Percentiles rank a stretch among this genome's conserved stretches.
These are phyloP conservation scores for Pichia norvegensis DNA, from an alignment of 1,139 yeast species.

Conservation along the genomic window DNA sequence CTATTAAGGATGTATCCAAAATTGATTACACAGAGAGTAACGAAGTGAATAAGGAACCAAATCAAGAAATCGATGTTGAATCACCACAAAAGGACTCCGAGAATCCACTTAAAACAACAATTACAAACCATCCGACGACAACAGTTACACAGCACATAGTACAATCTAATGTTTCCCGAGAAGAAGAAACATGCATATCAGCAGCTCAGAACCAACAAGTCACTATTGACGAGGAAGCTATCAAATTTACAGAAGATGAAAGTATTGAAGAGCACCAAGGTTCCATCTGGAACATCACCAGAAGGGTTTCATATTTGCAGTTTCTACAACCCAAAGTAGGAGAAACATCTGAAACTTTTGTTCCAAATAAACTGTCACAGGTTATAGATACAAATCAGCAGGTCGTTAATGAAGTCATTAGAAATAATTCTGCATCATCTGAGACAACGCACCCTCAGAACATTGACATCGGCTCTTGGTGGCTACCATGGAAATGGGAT, in stretches of 20 bases:
- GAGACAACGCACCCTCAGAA: not conserved
- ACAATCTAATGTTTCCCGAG: not conserved
- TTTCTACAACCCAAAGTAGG: slow-evolving; percentile 1
- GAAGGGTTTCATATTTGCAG: slow-evolving; percentile 7
- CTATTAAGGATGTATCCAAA: not conserved
- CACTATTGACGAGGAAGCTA: not conserved
- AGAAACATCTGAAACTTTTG: not conserved
- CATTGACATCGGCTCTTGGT: slow-evolving; percentile 4
- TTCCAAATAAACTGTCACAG: slow-evolving; percentile 6
- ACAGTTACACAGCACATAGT: not conserved
- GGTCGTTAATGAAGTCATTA: not conserved
- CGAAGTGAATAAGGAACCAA: not conserved
- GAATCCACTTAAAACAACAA: not conserved
- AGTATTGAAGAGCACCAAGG: not conserved
- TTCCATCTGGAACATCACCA: slow-evolving; percentile 10
- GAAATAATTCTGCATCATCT: not conserved
- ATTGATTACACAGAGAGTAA: not conserved
- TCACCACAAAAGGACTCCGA: not conserved
- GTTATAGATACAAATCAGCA: slow-evolving; percentile 3
- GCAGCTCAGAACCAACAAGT: not conserved
- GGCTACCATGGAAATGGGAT: slow-evolving; percentile 18
- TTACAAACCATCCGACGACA: slow-evolving; percentile 1
- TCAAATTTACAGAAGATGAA: not conserved
- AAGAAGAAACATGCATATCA: not conserved
- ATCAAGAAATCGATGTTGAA: not conserved